Conservation (phyloP, 2,329 filamentous ascomycete genomes). For the Venturia effusa region DNA sequence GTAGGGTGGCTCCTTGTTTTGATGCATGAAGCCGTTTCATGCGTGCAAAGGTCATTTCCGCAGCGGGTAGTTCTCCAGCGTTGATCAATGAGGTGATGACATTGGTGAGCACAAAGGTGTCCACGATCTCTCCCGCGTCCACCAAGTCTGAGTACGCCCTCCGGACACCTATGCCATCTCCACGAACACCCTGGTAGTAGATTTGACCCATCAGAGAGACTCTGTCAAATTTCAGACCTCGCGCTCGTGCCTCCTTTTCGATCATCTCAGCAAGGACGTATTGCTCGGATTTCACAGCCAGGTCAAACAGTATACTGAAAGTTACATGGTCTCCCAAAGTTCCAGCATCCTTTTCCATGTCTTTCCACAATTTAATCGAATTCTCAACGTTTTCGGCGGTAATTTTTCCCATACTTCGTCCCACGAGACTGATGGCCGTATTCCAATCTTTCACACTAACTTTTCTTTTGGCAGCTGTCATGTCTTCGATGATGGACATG, state of each 20-base stretch:
- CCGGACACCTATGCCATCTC: constrained; percentile 63
- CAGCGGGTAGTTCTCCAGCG: constrained; percentile 64
- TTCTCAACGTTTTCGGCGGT: constrained; percentile 52
- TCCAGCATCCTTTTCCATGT: constrained; percentile 70
- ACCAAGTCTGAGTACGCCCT: constrained; percentile 74
- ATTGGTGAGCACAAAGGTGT: constrained; percentile 77
- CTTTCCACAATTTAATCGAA: constrained; percentile 69
- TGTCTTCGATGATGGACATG: constrained; percentile 72
- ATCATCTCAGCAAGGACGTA: constrained; percentile 77
- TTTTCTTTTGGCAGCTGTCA: constrained; percentile 61
- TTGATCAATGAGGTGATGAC: constrained; percentile 70
- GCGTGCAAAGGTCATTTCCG: constrained; percentile 67
- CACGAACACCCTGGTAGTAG: constrained; percentile 67
- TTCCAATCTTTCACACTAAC: constrained; percentile 69
- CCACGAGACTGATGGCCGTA: constrained; percentile 67
- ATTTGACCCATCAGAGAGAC: constrained; percentile 76
- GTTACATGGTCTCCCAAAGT: constrained; percentile 63
- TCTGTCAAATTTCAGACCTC: constrained; percentile 53
- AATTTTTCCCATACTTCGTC: constrained; percentile 53
- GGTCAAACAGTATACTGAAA: constrained; percentile 86
- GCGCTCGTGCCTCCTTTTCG: constrained; percentile 64
- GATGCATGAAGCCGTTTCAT: constrained; percentile 59
- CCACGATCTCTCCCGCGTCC: constrained; percentile 75
- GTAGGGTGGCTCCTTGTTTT: constrained; percentile 17
- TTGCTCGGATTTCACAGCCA: constrained; percentile 76